Evolutionary conservation across 2,329 filamentous ascomycete species (phyloP).

Genomic region (Beauveria varroae): DNA sequence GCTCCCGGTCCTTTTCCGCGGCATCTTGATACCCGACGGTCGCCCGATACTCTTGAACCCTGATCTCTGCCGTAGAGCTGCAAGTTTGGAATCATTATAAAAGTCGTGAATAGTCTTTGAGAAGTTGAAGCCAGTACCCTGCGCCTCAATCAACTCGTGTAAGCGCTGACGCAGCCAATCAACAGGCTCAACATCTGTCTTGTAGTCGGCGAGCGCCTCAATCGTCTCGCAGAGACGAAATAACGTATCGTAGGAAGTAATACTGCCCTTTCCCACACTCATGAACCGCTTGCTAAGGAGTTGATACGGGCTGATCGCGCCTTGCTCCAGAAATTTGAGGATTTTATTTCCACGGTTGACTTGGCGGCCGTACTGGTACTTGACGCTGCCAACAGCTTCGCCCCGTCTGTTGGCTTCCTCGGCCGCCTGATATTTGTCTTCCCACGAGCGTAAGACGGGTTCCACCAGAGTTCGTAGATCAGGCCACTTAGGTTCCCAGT

Average conservation of each 20-base stretch:
- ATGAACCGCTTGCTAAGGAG: slow-evolving; percentile 46
- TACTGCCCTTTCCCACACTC: slow-evolving; percentile 29
- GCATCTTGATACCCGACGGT: slow-evolving; percentile 40
- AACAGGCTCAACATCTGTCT: slow-evolving; percentile 43
- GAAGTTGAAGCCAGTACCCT: slow-evolving; percentile 43
- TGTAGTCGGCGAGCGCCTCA: slow-evolving; percentile 45
- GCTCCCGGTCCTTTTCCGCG: neutral
- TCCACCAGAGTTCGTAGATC: slow-evolving; percentile 35
- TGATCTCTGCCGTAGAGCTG: slow-evolving; percentile 40
- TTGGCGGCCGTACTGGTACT: slow-evolving; percentile 48
- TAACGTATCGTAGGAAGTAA: slow-evolving; percentile 48
- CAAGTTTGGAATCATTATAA: slow-evolving; percentile 48
- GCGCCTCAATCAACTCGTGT: slow-evolving; percentile 37
- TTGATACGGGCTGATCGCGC: slow-evolving; percentile 49
- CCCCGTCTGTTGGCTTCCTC: slow-evolving; percentile 25
- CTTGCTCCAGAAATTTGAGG: slow-evolving; percentile 43
- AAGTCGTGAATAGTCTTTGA: slow-evolving; percentile 44
- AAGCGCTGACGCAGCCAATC: slow-evolving; percentile 52
- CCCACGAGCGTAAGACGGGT: slow-evolving; percentile 39
- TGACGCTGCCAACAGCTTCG: slow-evolving; percentile 31
- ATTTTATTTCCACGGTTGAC: slow-evolving; percentile 47
- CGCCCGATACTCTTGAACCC: slow-evolving; percentile 52
- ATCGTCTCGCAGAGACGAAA: slow-evolving; percentile 48
- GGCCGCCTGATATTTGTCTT: slow-evolving; percentile 35
- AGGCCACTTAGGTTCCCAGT: slow-evolving; percentile 50